A percentile compares a stretch with the other conserved stretches of the same genome.
phyloP scores from a whole-genome alignment of 1,284 basidiomycete genomes.

The Clitocybe nebularis region DNA sequence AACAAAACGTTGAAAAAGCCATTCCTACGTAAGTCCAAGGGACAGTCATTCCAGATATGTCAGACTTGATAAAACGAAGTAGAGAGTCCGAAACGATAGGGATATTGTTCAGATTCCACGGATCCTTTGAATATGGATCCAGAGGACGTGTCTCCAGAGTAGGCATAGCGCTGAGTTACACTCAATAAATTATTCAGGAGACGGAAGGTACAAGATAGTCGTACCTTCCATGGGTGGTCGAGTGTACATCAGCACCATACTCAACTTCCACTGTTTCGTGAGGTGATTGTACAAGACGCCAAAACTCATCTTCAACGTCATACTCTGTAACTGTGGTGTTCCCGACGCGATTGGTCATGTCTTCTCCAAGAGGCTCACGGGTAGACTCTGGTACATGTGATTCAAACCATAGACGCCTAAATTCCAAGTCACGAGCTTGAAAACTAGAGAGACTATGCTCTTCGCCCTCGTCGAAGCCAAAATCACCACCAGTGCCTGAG shows the following conservation, averaged over 20 bases:
- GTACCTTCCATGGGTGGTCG: conserved; percentile 94
- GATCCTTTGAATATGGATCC: conserved; percentile 84
- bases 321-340: conserved; percentile 75
- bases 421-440: conserved; percentile 86
- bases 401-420: conserved; percentile 86
- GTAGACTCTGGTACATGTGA: conserved; percentile 57
- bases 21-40: conserved; percentile 99
- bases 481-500: conserved; percentile 93
- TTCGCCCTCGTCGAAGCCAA: conserved; percentile 97
- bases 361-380: conserved; percentile 30
- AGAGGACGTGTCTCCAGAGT: conserved; percentile 91
- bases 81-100: conserved; percentile 87
- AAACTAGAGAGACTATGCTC: conserved; percentile 93
- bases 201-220: conserved; percentile 18
- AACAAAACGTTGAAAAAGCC: conserved; percentile 99
- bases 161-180: conserved; percentile 78
- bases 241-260: conserved; percentile 98
- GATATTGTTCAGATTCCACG: conserved; percentile 98
- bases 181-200: neutral
- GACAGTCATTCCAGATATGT: conserved; percentile 99
- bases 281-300: conserved; percentile 89
- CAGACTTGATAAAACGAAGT: conserved; percentile 92
- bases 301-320: conserved; percentile 95
- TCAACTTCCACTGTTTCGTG: conserved; percentile 96
- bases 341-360: conserved; percentile 58